Conservation (phyloP, 345 rosid genomes). For the Heritiera fomes region DNA sequence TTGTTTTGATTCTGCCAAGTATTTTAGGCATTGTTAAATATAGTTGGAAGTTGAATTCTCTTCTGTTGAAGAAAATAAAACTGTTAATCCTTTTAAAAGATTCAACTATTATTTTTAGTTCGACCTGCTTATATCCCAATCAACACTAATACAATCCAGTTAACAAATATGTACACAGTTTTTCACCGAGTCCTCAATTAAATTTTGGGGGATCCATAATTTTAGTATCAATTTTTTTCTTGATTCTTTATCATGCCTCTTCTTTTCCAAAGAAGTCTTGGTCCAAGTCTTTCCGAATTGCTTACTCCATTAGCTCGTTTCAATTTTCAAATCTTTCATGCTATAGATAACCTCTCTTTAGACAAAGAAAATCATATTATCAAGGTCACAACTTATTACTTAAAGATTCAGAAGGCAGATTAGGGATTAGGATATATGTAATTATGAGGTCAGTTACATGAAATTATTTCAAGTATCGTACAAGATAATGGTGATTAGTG, state of each 20-base stretch:
- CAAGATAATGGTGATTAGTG: not conserved
- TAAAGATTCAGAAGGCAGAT: not conserved
- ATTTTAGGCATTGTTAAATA: not conserved
- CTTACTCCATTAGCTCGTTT: not conserved
- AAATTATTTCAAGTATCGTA: not conserved
- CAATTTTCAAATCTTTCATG: not conserved
- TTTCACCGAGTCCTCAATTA: not conserved
- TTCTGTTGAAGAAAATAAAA: not conserved
- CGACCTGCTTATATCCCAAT: not conserved
- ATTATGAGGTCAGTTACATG: not conserved
- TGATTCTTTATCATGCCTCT: not conserved
- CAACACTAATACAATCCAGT: not conserved
- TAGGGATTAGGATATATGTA: not conserved
- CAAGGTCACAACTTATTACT: not conserved
- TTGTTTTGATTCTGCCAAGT: not conserved
- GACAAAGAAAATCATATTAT: not conserved
- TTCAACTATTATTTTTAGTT: not conserved
- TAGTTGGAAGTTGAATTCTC: conserved; percentile 1
- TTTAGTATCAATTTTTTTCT: not conserved
- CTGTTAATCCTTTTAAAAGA: not conserved
- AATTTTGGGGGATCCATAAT: not conserved
- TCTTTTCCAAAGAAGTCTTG: not conserved
- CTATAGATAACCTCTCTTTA: not conserved
- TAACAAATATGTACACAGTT: not conserved
- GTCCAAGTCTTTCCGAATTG: not conserved